Conservation (phyloP, 768 basidiomycete species). For the Leucocoprinus birnbaumii region DNA sequence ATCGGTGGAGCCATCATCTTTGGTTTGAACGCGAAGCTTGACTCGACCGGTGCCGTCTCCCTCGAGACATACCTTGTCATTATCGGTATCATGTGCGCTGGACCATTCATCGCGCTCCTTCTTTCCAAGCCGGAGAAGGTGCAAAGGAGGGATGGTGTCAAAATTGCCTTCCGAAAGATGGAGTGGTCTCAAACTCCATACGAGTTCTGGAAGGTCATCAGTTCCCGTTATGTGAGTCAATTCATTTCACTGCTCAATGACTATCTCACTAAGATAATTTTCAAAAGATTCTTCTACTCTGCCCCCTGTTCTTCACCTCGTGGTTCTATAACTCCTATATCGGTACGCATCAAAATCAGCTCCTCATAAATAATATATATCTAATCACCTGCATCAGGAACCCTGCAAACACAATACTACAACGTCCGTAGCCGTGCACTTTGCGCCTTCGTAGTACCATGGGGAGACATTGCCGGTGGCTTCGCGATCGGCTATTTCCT, state of each 20-base stretch:
- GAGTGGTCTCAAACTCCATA: constrained; percentile 24
- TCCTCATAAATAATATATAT: background rate
- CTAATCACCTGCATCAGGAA: constrained; percentile 14
- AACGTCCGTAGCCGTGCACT: constrained; percentile 27
- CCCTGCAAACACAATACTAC: constrained; percentile 30
- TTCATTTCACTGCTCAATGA: background rate
- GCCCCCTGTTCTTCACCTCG: constrained; percentile 29
- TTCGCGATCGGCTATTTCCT: constrained; percentile 30
- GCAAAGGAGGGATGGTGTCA: constrained; percentile 27
- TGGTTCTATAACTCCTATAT: constrained; percentile 32
- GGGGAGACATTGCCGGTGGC: constrained; percentile 25
- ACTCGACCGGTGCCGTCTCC: constrained; percentile 28
- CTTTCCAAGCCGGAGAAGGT: constrained; percentile 27
- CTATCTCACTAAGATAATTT: background rate
- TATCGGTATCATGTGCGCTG: constrained; percentile 33
- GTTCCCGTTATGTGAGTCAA: constrained; percentile 20
- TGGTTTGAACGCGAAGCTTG: constrained; percentile 23
- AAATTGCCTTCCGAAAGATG: constrained; percentile 24
- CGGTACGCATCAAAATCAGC: constrained; percentile 12
- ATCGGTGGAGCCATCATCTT: constrained; percentile 33
- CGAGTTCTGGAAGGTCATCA: constrained; percentile 26
- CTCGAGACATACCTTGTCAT: constrained; percentile 30
- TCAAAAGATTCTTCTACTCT: constrained; percentile 25
- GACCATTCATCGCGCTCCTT: constrained; percentile 27
- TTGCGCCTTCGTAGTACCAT: constrained; percentile 26